Evolutionary conservation across 148 eudicot genomes (phyloP), one percentile per base, ranked within the genome.

Genomic region (Spergularia marina): DNA sequence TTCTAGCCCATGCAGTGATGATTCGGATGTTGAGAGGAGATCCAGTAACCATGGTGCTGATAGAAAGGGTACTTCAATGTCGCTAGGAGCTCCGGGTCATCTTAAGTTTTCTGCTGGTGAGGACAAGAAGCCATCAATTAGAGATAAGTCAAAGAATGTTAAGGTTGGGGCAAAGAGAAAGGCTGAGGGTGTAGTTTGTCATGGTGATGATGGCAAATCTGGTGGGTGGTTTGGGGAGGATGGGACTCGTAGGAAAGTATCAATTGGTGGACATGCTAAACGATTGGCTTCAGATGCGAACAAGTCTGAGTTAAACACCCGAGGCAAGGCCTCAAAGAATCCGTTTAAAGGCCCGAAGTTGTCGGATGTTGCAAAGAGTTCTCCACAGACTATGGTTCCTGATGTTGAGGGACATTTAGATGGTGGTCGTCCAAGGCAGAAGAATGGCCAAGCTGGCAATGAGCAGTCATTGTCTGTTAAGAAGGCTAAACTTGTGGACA

Each of bases 401-500:
- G 74, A 40, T 65, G 41, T 69, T 44, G 80, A 78, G 79, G 83
- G 74, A 68, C 76, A 68, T 76, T 78, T 81, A 57, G 84, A 76
- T 57, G 74, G 34, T 59, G 81, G 77, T 55, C 69, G 70, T 74
- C 75, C 81, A 58, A 81, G 83, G 63, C 75, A 63, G 74, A 83
- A 81, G 52, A 81, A 65, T 36, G 70, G 78, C 40, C 76, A 75
- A 71, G 74, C 62, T 68, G 81, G 83, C 73, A 78, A 55, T 71
- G 83, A 62, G 67, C 89, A 80, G 60, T 68, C 44, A 25, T 77
- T 55, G 54, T 73, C 80, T 30, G 68, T 77, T 66, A 86, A 89
- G 82, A 91, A 77, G 77, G 75, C 86, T 39, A 89, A 88, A 82
- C 80, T 16, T 81, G 83, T 67, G 44, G 86, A 79, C 81, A 41